A percentile compares a stretch with the other conserved stretches of the same genome.
Evolutionary conservation across 805 yeast species (phyloP).

Genomic region (Ogataea salicorniae): DNA sequence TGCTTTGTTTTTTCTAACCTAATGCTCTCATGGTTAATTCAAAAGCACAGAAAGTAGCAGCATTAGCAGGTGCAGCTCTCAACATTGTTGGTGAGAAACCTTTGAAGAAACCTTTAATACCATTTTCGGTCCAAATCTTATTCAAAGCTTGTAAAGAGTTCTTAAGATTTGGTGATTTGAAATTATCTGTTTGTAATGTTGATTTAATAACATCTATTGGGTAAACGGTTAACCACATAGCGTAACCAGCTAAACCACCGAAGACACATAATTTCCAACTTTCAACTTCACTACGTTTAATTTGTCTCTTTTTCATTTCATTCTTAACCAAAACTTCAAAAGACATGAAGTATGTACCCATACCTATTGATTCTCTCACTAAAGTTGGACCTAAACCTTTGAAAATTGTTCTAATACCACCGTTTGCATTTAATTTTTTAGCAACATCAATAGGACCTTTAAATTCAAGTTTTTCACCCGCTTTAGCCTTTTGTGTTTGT

Average conservation of each 20-base stretch:
- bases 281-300: slow-evolving; percentile 68
- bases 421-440: slow-evolving; percentile 45
- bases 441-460: slow-evolving; percentile 78
- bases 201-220: slow-evolving; percentile 93
- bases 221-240: slow-evolving; percentile 79
- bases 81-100: slow-evolving; percentile 91
- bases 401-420: slow-evolving; percentile 53
- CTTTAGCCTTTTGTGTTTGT: slow-evolving; percentile 66
- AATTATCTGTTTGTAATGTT: slow-evolving; percentile 71
- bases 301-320: slow-evolving; percentile 44
- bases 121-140: slow-evolving; percentile 50
- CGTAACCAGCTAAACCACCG: slow-evolving; percentile 90
- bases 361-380: slow-evolving; percentile 78
- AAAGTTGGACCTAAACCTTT: slow-evolving; percentile 82
- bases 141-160: slow-evolving; percentile 55
- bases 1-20: slow-evolving; percentile 18
- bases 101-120: slow-evolving; percentile 74
- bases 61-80: slow-evolving; percentile 98
- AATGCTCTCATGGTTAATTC: slow-evolving; percentile 78
- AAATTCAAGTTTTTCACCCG: slow-evolving; percentile 39
- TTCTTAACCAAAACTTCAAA: slow-evolving; percentile 82
- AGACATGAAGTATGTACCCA: slow-evolving; percentile 83
- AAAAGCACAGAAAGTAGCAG: slow-evolving; percentile 91
- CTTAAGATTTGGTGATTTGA: slow-evolving; percentile 53
- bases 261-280: slow-evolving; percentile 80